Evolutionary conservation across 1,139 yeast species (phyloP), one percentile per base, ranked within the genome.

Genomic region (Candida neerlandica): DNA sequence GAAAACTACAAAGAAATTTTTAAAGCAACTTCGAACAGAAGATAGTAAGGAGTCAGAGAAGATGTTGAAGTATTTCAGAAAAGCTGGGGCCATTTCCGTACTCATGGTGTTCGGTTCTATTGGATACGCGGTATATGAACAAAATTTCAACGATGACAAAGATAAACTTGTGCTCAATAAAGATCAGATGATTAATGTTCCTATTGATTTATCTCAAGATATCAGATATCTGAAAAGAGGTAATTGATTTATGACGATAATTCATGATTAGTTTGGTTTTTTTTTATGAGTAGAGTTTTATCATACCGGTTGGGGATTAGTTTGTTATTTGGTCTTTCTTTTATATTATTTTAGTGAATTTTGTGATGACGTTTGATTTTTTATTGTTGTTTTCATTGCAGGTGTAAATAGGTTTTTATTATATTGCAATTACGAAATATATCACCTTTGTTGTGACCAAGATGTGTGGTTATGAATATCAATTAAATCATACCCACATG

Each of bases 1-100:
- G 9, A 46, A 44, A 29, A 16, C 47, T 2, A 43, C 51, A 15
- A 51, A 51, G 41, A 47, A 41, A 12, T 51, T 40, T 21, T 27
- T 46, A 32, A 64, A 68, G 50, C 62, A 62, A 45, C 64, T 73
- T 15, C 76, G 71, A 6, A 71, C 69, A 44, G 78, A 73, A 43
- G 61, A 61, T 26, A 58, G 75, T n/a, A 52, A 54, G 29, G 74
- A 67, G 44, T 66, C 78, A 3, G 59, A 65, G 43, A 60, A 56
- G 26, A 64, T 73, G 3, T 57, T 75, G 46, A 66, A 62, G 48
- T 52, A 58, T 11, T 56, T 75, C 26, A 59, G 81, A 44, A 59
- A 56, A 43, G 51, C 64, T 0, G 81, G 81, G 0, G 70, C 63
- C 1, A 56, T 63, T 6, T 70, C 80, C 1, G 58, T 71, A 4